These are phyloP conservation scores for Trypanosoma rangeli DNA, from an alignment of 208 protist genomes.

Conservation along the genomic window DNA sequence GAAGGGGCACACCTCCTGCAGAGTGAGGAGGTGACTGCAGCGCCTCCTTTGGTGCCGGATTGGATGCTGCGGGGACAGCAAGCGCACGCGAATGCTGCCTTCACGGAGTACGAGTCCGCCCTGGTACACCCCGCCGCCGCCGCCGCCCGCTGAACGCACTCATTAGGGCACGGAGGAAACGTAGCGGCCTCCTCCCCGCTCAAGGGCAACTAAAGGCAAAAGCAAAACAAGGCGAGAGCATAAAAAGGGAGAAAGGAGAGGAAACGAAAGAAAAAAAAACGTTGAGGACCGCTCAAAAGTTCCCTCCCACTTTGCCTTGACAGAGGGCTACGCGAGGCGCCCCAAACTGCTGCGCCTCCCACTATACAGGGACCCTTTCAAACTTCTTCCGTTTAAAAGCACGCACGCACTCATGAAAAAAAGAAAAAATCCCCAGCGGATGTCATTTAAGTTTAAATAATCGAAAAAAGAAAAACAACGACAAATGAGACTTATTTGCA, in stretches of 20 bases:
- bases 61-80: conserved; percentile 48
- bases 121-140: conserved; percentile 28
- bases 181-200: neutral
- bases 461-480: neutral
- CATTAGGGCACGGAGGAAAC: neutral
- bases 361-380: neutral
- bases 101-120: conserved; percentile 60
- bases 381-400: neutral
- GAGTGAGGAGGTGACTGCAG: neutral
- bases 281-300: neutral
- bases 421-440: neutral
- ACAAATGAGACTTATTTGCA: neutral
- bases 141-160: neutral
- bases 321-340: too few relatives aligned
- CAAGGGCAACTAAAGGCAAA: neutral
- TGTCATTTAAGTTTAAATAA: neutral
- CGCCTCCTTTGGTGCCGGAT: conserved; percentile 25
- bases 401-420: neutral
- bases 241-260: conserved; percentile 2
- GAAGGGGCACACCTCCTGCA: neutral
- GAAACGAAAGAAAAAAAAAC: neutral
- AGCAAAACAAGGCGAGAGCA: neutral
- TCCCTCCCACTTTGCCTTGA: neutral
- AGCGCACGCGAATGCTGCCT: conserved; percentile 33
- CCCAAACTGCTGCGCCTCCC: neutral